Conservation (phyloP, 2,329 filamentous ascomycete species). For the Alternaria metachromatica region DNA sequence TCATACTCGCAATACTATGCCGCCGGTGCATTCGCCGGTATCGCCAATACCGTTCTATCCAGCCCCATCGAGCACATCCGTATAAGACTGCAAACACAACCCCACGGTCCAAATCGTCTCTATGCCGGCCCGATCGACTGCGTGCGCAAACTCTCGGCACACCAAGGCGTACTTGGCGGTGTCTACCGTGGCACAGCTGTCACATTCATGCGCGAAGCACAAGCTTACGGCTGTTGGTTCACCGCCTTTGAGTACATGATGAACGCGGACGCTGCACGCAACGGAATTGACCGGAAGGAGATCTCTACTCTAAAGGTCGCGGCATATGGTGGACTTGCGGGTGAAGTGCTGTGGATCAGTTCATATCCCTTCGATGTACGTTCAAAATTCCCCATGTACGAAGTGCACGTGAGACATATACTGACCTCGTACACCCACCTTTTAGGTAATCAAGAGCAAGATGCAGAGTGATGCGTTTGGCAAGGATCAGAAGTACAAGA, state of each 20-base stretch:
- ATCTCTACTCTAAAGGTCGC: constrained; percentile 87
- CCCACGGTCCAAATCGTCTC: constrained; percentile 78
- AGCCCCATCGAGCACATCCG: constrained; percentile 96
- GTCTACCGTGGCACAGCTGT: constrained; percentile 89
- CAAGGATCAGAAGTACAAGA: constrained; percentile 71
- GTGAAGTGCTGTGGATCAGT: constrained; percentile 89
- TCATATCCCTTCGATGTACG: constrained; percentile 86
- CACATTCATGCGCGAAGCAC: constrained; percentile 85
- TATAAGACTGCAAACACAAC: constrained; percentile 95
- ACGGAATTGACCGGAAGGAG: constrained; percentile 75
- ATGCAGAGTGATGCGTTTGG: constrained; percentile 98
- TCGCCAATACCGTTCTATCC: constrained; percentile 88
- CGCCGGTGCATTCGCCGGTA: constrained; percentile 87
- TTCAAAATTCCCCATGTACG: background rate
- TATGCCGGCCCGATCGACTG: constrained; percentile 90
- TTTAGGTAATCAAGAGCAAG: constrained; percentile 81
- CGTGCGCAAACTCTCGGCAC: constrained; percentile 77
- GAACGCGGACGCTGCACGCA: constrained; percentile 84
- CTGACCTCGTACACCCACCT: background rate
- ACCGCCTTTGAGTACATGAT: constrained; percentile 94
- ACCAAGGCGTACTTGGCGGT: constrained; percentile 72
- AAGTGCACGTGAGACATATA: background rate
- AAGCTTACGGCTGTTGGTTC: constrained; percentile 97
- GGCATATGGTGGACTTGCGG: constrained; percentile 88
- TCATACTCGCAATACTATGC: constrained; percentile 87